Evolutionary conservation across 2,329 filamentous ascomycete species (phyloP).

Genomic region (Colletotrichum sp.): DNA sequence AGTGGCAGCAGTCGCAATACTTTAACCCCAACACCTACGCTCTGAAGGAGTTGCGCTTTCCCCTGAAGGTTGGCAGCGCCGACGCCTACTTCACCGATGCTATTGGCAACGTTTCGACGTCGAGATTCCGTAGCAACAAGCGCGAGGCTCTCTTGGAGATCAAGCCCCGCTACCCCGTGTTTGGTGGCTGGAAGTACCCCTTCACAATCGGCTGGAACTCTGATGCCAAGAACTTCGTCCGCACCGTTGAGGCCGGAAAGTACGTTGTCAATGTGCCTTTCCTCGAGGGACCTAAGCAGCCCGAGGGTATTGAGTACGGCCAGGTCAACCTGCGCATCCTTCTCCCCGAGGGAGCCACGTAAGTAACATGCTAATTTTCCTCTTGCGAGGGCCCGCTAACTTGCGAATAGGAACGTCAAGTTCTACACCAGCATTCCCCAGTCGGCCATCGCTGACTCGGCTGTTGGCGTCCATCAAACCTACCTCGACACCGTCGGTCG

Average conservation of each 20-base stretch:
- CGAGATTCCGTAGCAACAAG: slow-evolving; percentile 78
- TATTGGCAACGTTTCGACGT: slow-evolving; percentile 97
- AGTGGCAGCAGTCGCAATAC: slow-evolving; percentile 76
- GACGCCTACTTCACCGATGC: slow-evolving; percentile 96
- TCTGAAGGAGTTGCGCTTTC: slow-evolving; percentile 81
- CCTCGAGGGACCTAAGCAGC: slow-evolving; percentile 86
- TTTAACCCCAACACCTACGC: slow-evolving; percentile 80
- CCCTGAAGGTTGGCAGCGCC: slow-evolving; percentile 77
- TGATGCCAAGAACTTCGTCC: slow-evolving; percentile 78
- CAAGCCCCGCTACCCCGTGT: slow-evolving; percentile 94
- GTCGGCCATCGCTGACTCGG: slow-evolving; percentile 62
- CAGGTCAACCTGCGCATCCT: slow-evolving; percentile 81
- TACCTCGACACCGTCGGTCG: slow-evolving; percentile 95
- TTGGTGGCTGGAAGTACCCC: slow-evolving; percentile 97
- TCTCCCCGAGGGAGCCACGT: slow-evolving; percentile 89
- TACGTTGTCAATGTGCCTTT: slow-evolving; percentile 92
- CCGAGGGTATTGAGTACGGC: slow-evolving; percentile 86
- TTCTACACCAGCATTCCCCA: slow-evolving; percentile 76
- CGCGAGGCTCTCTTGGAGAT: slow-evolving; percentile 86
- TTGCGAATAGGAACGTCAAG: slow-evolving; percentile 74
- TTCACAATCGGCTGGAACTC: slow-evolving; percentile 98
- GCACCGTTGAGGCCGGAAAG: slow-evolving; percentile 61
- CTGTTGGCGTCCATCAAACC: slow-evolving; percentile 74
- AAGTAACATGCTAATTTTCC: slow-evolving; percentile 42
- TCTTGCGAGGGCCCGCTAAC: slow-evolving; percentile 27